Conservation (phyloP, 495 filamentous ascomycete genomes). For the Talaromyces proteolyticus region DNA sequence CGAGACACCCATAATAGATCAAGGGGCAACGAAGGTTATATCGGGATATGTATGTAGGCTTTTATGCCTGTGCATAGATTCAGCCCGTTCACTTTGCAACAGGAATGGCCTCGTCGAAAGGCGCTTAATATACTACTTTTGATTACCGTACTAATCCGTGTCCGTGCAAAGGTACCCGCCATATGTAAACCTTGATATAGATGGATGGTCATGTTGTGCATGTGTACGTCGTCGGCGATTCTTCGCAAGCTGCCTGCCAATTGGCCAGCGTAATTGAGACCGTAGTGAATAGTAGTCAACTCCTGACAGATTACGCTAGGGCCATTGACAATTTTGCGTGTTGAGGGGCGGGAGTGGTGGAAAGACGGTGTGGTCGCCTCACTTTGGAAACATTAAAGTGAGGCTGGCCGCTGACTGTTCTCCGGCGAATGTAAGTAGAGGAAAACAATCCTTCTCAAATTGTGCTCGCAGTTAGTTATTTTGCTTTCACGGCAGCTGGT, state of each 20-base stretch:
- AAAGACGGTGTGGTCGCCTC: neutral
- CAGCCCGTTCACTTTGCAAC: neutral
- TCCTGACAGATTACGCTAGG: no score
- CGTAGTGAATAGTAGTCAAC: no score
- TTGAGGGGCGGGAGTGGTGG: neutral
- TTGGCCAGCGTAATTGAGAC: no score
- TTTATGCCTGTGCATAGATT: neutral
- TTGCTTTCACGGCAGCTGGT: neutral
- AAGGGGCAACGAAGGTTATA: no score
- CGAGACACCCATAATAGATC: no score
- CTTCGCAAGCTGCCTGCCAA: no score
- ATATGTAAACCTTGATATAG: no score
- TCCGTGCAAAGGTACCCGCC: no score
- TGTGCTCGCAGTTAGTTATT: neutral
- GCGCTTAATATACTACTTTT: neutral
- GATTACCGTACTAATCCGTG: no score
- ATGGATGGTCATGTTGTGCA: no score
- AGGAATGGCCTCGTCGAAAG: neutral
- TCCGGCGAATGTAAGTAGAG: neutral
- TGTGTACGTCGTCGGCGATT: no score
- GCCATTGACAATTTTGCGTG: neutral
- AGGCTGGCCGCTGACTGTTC: neutral
- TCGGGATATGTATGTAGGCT: neutral
- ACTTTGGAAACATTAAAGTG: neutral
- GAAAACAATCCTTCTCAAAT: neutral